Evolutionary conservation across 331 rosid genomes (phyloP).

Genomic region (Pyrus hybrid): DNA sequence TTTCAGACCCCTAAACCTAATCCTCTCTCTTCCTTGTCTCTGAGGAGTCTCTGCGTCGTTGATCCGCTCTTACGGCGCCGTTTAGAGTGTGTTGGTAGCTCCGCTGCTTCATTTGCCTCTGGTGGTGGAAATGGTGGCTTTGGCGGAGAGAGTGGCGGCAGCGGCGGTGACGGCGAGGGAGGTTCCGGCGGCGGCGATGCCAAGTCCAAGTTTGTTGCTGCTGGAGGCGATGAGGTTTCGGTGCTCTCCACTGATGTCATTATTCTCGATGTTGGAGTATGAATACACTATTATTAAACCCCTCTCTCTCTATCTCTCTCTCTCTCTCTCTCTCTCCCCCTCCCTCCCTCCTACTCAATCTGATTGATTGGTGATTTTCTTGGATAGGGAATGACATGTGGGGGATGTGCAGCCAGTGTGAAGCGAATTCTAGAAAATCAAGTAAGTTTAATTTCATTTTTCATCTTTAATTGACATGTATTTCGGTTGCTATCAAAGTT

Average conservation of each 20-base stretch:
- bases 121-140: constrained; percentile 52
- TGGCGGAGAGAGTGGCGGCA: constrained; percentile 46
- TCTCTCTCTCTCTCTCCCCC: not conserved
- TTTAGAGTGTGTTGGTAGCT: constrained; percentile 38
- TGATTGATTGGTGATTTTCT: constrained; percentile 3
- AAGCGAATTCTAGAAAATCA: constrained; percentile 72
- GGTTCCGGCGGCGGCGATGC: constrained; percentile 41
- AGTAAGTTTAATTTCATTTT: constrained; percentile 32
- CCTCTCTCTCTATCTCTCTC: too few relatives aligned
- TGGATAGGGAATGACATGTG: constrained; percentile 82
- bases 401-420: constrained; percentile 90
- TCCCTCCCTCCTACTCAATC: not conserved
- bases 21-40: constrained; percentile 12
- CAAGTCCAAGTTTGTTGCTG: constrained; percentile 32
- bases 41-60: constrained; percentile 5
- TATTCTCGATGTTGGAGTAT: constrained; percentile 67
- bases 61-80: constrained; percentile 24
- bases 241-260: constrained; percentile 45
- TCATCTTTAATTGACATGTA: not conserved
- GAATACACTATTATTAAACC: not conserved
- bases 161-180: constrained; percentile 47
- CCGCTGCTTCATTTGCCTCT: constrained; percentile 43
- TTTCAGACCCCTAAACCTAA: constrained; percentile 8
- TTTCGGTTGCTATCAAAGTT: not conserved
- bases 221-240: constrained; percentile 41